Percentiles rank a stretch among this genome's conserved stretches.
phyloP scores from a whole-genome alignment of 1,284 basidiomycete genomes.

The Termitomyces sp. region DNA sequence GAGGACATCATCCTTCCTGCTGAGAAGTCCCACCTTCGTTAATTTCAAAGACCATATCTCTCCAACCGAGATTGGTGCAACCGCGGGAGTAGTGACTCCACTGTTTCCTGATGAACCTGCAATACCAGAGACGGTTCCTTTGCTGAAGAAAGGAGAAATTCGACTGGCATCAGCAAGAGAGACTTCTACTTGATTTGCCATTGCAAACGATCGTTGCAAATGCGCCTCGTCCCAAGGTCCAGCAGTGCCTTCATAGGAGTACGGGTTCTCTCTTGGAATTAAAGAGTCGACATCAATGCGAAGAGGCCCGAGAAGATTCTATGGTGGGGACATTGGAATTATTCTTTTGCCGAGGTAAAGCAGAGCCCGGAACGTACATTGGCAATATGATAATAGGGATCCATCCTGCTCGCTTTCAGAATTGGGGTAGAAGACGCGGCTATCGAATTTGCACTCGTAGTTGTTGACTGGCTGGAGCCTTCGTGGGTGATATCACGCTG shows the following conservation, averaged over 20 bases:
- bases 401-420: slow-evolving; percentile 70
- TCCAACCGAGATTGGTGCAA: slow-evolving; percentile 15
- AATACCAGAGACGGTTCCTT: slow-evolving; percentile 34
- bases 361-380: slow-evolving; percentile 43
- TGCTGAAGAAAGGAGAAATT: slow-evolving; percentile 43
- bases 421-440: slow-evolving; percentile 34
- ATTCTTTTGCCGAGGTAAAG: neutral
- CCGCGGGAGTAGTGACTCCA: neutral
- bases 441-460: slow-evolving; percentile 32
- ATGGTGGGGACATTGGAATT: slow-evolving; percentile 3
- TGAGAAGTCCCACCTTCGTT: slow-evolving; percentile 78
- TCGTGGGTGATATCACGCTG: slow-evolving; percentile 46
- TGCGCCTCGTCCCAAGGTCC: slow-evolving; percentile 67
- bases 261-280: slow-evolving; percentile 70
- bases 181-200: slow-evolving; percentile 63
- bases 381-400: slow-evolving; percentile 89
- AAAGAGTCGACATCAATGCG: slow-evolving; percentile 67
- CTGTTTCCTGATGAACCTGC: slow-evolving; percentile 19
- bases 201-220: slow-evolving; percentile 65
- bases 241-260: slow-evolving; percentile 69
- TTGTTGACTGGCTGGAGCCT: slow-evolving; percentile 35
- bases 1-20: slow-evolving; percentile 78
- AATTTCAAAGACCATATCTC: slow-evolving; percentile 61
- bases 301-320: slow-evolving; percentile 71
- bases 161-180: slow-evolving; percentile 33